Evolutionary conservation across 768 basidiomycete species (phyloP), one percentile per base, ranked within the genome.

Genomic region (Mycena capillaripes): DNA sequence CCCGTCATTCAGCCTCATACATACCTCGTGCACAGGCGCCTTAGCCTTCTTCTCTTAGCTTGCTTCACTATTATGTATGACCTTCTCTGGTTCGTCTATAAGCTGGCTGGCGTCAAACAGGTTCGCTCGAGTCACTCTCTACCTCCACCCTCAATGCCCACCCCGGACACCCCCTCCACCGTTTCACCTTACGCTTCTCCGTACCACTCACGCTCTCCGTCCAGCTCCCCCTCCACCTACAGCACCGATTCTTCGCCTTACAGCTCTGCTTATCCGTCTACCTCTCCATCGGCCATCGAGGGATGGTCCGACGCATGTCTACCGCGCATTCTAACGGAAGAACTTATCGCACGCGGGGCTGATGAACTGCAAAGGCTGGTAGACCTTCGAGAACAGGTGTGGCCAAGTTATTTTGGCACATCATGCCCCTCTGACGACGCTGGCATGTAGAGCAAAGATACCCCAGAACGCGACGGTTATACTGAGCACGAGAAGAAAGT

Each of bases 11-110:
- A 60, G 44, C 34, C 66, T 71, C 66, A 56, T 50, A 38, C 21
- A 50, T 42, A 42, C 69, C 73, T 70, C 65, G 62, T 71, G 73
- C n/a, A n/a, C n/a, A 38, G 50, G 55, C 67, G 29, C 30, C 69
- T 66, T 64, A 60, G 52, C 32, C 55, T 67, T 67, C 68, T 74
- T 69, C 69, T 70, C 64, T 62, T 44, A 48, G 40, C n/a, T 66
- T 44, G 52, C 70, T 71, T 62, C 69, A 71, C 55, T 68, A 71
- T 75, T 71, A 75, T 75, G 74, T 71, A 27, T 71, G 65, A 66
- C 40, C 62, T 58, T 19, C 38, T 23, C 42, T 57, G 44, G 60
- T 64, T 68, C 69, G 27, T 66, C 70, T 75, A 75, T 75, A 75
- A 71, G 66, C 69, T 66, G 34, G 50, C 23, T 5, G 38, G 48